Evolutionary conservation across 1,139 yeast genomes (phyloP).

Genomic region (Yamadazyma diddensiae): DNA sequence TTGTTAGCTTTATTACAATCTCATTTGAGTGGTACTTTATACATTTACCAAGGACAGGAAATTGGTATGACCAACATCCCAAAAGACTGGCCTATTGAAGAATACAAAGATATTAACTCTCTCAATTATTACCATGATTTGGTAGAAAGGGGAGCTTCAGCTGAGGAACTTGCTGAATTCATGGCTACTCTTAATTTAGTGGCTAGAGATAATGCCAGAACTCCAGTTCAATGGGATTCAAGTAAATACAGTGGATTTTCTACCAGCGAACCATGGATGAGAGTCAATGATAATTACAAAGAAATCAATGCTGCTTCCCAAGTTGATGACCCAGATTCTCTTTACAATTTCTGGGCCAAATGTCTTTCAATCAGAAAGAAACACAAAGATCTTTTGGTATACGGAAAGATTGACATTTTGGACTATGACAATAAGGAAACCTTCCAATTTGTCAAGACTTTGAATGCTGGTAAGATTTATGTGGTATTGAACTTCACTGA

Average conservation of each 20-base stretch:
- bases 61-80: slow-evolving; percentile 53
- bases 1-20: slow-evolving; percentile 46
- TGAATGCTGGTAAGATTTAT: slow-evolving; percentile 22
- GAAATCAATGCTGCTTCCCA: slow-evolving; percentile 50
- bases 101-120: slow-evolving; percentile 50
- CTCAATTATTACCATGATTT: slow-evolving; percentile 37
- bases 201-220: slow-evolving; percentile 57
- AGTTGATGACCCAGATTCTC: slow-evolving; percentile 44
- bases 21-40: slow-evolving; percentile 56
- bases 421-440: slow-evolving; percentile 14
- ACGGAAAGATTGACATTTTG: slow-evolving; percentile 46
- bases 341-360: slow-evolving; percentile 45
- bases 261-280: slow-evolving; percentile 53
- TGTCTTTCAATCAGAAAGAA: slow-evolving; percentile 45
- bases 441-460: slow-evolving; percentile 12
- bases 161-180: slow-evolving; percentile 27
- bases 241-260: slow-evolving; percentile 51
- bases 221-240: slow-evolving; percentile 60
- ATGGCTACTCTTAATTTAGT: slow-evolving; percentile 31
- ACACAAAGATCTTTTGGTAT: slow-evolving; percentile 40
- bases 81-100: slow-evolving; percentile 44
- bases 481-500: slow-evolving; percentile 47
- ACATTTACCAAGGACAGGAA: slow-evolving; percentile 61
- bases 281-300: slow-evolving; percentile 49
- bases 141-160: slow-evolving; percentile 32